These are phyloP conservation scores for Heimioporus sp. DNA, from an alignment of 768 basidiomycete genomes.

Conservation along the genomic window DNA sequence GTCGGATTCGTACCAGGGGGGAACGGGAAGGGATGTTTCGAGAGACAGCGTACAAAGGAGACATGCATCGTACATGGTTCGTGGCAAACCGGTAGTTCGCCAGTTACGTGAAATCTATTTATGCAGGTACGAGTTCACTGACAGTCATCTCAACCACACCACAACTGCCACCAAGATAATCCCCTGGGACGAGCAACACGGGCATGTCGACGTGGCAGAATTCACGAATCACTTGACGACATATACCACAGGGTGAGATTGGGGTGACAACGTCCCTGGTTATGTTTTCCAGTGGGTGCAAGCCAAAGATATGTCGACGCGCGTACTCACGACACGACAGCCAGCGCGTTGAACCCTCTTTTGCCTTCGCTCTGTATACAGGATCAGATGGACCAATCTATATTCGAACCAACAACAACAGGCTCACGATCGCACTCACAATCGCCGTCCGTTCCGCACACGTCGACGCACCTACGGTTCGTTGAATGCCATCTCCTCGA, in stretches of 20 bases:
- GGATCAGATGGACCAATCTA: too few relatives aligned
- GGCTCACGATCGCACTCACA: slow-evolving; percentile 81
- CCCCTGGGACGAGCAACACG: slow-evolving; percentile 63
- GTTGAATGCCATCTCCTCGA: background rate
- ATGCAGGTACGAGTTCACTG: slow-evolving; percentile 65
- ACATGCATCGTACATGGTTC: background rate
- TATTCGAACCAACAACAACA: background rate
- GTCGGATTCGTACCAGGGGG: slow-evolving; percentile 54
- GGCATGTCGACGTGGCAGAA: slow-evolving; percentile 79
- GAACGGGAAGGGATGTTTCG: slow-evolving; percentile 40
- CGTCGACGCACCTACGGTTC: slow-evolving; percentile 69
- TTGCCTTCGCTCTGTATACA: slow-evolving; percentile 69
- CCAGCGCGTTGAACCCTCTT: slow-evolving; percentile 67
- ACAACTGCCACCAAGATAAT: slow-evolving; percentile 45
- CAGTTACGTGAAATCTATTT: too few relatives aligned
- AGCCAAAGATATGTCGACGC: too few relatives aligned
- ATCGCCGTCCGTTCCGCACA: slow-evolving; percentile 93
- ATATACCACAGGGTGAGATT: slow-evolving; percentile 89
- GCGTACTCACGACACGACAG: slow-evolving; percentile 65
- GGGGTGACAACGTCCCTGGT: slow-evolving; percentile 66
- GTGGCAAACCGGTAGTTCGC: background rate
- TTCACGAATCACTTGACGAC: slow-evolving; percentile 86
- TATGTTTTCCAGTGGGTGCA: too few relatives aligned
- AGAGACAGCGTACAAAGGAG: slow-evolving; percentile 1
- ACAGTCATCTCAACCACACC: slow-evolving; percentile 64